These are phyloP conservation scores for Backusella tarrabulga DNA, from an alignment of 192 early-diverging fungal genomes.

Conservation along the genomic window DNA sequence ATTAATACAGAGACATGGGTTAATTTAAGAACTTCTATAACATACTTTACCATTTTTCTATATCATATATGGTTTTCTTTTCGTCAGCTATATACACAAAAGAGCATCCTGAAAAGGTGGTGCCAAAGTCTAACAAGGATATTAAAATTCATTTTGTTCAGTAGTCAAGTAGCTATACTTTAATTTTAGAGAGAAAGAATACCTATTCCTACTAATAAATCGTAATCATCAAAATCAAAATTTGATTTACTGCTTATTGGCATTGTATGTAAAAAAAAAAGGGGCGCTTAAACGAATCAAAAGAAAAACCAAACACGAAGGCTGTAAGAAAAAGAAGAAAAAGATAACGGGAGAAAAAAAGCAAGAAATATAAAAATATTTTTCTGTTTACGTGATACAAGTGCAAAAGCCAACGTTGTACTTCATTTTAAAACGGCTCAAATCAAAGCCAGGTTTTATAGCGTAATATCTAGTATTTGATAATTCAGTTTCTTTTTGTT, in stretches of 20 bases:
- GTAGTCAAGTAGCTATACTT: not conserved
- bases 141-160: not conserved
- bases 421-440: not conserved
- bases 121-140: not conserved
- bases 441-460: not conserved
- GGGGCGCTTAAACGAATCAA: not conserved
- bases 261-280: not conserved
- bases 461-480: not conserved
- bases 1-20: not conserved
- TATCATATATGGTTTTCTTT: not conserved
- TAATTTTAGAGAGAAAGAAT: not conserved
- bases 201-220: conserved; percentile 1
- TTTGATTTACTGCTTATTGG: not conserved
- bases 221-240: not conserved
- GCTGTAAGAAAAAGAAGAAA: not conserved
- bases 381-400: not conserved
- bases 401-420: not conserved
- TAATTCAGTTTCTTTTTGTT: no score
- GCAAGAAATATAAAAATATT: not conserved
- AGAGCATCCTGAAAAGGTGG: not conserved
- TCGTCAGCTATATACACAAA: not conserved
- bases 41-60: not conserved
- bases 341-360: not conserved
- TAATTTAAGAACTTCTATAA: not conserved
- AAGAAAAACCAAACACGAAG: not conserved